Conservation (phyloP, 1,284 basidiomycete genomes). For the Leccinum angustisporum region DNA sequence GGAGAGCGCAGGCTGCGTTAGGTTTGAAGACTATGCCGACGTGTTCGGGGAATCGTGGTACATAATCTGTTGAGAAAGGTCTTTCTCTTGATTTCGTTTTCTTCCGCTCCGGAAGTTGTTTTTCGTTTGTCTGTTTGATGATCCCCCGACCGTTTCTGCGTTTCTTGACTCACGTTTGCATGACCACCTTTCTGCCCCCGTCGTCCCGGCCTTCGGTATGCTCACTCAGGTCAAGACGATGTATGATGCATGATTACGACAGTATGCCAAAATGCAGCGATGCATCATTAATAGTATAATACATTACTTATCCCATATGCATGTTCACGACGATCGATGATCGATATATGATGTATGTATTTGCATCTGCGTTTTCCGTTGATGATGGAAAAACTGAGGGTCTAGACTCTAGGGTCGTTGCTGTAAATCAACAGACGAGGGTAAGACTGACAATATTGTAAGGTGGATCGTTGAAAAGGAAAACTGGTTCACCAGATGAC, state of each 20-base stretch:
- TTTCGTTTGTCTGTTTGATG: neutral
- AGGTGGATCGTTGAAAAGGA: neutral
- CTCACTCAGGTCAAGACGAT: neutral
- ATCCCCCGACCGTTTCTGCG: neutral
- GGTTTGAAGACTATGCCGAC: neutral
- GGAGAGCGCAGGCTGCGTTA: neutral
- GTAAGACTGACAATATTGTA: too few species aligned
- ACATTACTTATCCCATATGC: neutral
- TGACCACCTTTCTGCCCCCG: neutral
- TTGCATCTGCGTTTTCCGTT: neutral
- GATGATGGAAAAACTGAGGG: neutral
- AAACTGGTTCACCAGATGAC: neutral
- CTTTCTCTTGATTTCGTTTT: neutral
- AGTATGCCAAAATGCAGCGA: too few species aligned
- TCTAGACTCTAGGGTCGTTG: too few species aligned
- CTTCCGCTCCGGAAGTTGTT: neutral
- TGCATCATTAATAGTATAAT: neutral
- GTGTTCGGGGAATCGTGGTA: neutral
- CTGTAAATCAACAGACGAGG: too few species aligned
- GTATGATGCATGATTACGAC: neutral
- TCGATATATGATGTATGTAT: neutral
- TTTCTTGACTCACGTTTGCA: neutral
- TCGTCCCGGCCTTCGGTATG: neutral
- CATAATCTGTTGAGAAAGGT: neutral
- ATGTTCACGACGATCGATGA: neutral